Evolutionary conservation across 2,329 filamentous ascomycete genomes (phyloP).

Genomic region (Onygenales sp.): DNA sequence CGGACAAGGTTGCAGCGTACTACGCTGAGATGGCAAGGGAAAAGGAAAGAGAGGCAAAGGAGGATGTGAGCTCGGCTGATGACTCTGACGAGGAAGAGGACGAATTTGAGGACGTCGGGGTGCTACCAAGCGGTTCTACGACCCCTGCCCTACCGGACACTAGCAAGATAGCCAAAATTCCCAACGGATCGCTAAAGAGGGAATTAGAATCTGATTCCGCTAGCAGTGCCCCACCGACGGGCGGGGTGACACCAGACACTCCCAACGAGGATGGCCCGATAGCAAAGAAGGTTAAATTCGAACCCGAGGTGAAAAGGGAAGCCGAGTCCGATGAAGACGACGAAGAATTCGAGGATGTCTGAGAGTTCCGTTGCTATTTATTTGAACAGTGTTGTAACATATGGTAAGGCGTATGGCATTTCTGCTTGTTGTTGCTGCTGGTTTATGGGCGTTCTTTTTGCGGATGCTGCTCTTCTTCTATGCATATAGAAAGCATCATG

Average conservation of each 20-base stretch:
- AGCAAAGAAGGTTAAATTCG: slow-evolving; percentile 36
- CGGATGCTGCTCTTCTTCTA: not conserved
- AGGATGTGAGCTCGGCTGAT: slow-evolving; percentile 32
- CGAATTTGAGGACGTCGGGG: slow-evolving; percentile 14
- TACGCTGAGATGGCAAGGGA: slow-evolving; percentile 38
- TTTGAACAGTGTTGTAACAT: not conserved
- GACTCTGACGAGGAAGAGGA: slow-evolving; percentile 15
- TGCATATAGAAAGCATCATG: not conserved
- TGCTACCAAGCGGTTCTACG: slow-evolving; percentile 21
- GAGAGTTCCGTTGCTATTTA: slow-evolving; percentile 1
- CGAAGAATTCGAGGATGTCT: slow-evolving; percentile 36
- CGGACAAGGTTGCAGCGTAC: slow-evolving; percentile 39
- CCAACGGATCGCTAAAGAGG: slow-evolving; percentile 24
- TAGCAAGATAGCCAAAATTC: slow-evolving; percentile 6
- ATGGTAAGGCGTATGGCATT: not conserved
- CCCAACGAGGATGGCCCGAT: slow-evolving; percentile 30
- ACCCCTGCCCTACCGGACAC: slow-evolving; percentile 21
- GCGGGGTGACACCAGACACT: slow-evolving; percentile 26
- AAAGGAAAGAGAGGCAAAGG: slow-evolving; percentile 31
- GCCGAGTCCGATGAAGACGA: slow-evolving; percentile 34
- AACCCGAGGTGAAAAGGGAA: slow-evolving; percentile 27
- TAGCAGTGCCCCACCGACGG: slow-evolving; percentile 29
- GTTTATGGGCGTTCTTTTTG: not conserved
- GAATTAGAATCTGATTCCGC: slow-evolving; percentile 30
- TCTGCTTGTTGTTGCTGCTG: not conserved